Evolutionary conservation across 345 rosid genomes (phyloP), one percentile per base, ranked within the genome.

Genomic region (Microcos paniculata): DNA sequence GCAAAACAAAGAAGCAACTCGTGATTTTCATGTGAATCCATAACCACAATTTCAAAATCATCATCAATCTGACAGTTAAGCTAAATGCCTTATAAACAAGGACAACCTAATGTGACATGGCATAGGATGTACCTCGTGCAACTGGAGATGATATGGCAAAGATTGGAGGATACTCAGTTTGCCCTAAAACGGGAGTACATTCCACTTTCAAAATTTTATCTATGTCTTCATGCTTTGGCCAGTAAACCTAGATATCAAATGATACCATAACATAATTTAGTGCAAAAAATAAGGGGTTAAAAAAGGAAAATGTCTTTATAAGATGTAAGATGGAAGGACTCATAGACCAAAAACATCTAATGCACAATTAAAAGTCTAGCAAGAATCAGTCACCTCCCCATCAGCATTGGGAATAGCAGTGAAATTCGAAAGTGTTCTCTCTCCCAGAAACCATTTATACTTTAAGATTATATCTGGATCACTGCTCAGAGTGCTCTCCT

Each of bases 221-320:
- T 75, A 95, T 87, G 78, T 95, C 96, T 82, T 81, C 97, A 81
- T 80, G 90, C 87, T 88, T 93, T 75, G 99, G 98, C 98, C 96
- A 91, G 82, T 87, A 95, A 63, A 87, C 96, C 99, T 95, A 83
- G 23, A 31, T 68, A 87, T 56, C 26, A 81, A 30, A 76, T 21
- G 56, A 62, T 31, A 74, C 58, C 53, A 66, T 58, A 24, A 56
- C 23, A 68, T 62, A 55, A 75, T 45, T 71, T 8, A 64, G 42
- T 45, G 59, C 40, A 68, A 45, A 38, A 30, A 35, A 6, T 30
- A 24, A 51, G 77, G 15, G 26, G 11, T 33, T 52, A 26, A 48
- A 23, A 64, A 33, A 15, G 31, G 23, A 62, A 18, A 38, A 35
- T 46, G 59, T 0, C 45, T 45, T 28, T 30, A 4, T 49, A 30